These are phyloP conservation scores for Suillus subaureus DNA, from an alignment of 768 basidiomycete species.

Conservation along the genomic window DNA sequence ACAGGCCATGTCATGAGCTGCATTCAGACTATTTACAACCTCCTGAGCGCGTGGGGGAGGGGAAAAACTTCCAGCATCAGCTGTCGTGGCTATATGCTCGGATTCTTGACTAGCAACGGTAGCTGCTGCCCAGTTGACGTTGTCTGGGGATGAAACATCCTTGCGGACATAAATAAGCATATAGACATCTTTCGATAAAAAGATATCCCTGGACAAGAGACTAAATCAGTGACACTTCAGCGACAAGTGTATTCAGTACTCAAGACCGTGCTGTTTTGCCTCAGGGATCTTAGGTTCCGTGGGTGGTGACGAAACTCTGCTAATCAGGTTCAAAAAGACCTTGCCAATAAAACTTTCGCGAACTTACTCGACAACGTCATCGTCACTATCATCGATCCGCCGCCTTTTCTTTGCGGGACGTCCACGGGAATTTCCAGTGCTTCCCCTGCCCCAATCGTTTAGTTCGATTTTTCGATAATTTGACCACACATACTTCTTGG, in stretches of 20 bases:
- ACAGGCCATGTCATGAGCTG: slow-evolving; percentile 54
- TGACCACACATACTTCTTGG: slow-evolving; percentile 33
- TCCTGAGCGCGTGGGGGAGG: slow-evolving; percentile 60
- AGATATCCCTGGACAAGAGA: slow-evolving; percentile 44
- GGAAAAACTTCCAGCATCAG: slow-evolving; percentile 26
- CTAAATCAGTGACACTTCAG: slow-evolving; percentile 39
- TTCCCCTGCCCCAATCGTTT: slow-evolving; percentile 20
- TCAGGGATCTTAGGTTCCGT: slow-evolving; percentile 23
- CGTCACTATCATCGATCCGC: slow-evolving; percentile 62
- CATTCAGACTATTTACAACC: slow-evolving; percentile 58
- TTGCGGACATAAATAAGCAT: slow-evolving; percentile 88
- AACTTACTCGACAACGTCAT: slow-evolving; percentile 42
- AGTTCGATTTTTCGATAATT: not conserved
- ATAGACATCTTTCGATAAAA: slow-evolving; percentile 84
- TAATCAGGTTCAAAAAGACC: slow-evolving; percentile 12
- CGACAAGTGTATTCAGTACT: slow-evolving; percentile 55
- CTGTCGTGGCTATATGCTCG: not conserved
- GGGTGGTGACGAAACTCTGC: slow-evolving; percentile 20
- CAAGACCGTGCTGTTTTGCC: slow-evolving; percentile 5
- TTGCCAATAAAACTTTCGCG: slow-evolving; percentile 18
- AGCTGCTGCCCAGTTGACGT: slow-evolving; percentile 17
- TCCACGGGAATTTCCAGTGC: slow-evolving; percentile 36
- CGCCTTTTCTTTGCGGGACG: slow-evolving; percentile 53
- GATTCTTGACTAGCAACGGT: slow-evolving; percentile 18
- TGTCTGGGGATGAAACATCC: slow-evolving; percentile 20